Evolutionary conservation across 2,329 filamentous ascomycete species (phyloP), one percentile per base, ranked within the genome.

Genomic region (Diatrype stigma): DNA sequence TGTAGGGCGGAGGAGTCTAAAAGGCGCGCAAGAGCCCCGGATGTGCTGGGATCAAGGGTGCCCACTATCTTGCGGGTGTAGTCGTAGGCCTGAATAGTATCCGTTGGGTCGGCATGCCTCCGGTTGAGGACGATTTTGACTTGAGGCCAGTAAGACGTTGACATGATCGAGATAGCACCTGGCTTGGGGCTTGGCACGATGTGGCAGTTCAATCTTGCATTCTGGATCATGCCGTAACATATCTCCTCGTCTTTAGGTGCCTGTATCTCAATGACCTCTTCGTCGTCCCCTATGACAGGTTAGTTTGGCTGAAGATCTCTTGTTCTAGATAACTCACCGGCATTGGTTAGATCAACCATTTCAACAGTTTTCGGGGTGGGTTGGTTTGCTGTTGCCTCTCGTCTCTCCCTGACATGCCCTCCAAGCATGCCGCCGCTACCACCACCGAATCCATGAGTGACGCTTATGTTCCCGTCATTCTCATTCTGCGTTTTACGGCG

Each of bases 161-260:
- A 73, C 58, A 81, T 83, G 10, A 87, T 73, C 19, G 78, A 73
- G 52, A 81, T 76, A 22, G 78, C 75, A 28, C 79, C 79, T 1
- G 86, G 83, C 60, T 85, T 90, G 0, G 85, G 83, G 2, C 77
- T 81, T 1, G 90, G 90, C 2, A 93, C 82, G 34, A 75, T 72
- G 60, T 82, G 78, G 54, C 86, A 87, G 56, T 85, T 83, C 40
- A 94, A 74, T 49, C 74, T 80, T 2, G 84, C 81, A 17, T 78
- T 79, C 49, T 90, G 84, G 19, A 95, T 70, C 70, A 87, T 87
- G 40, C 90, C 90, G 63, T 89, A 91, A 69, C 90, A 95, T 3
- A 95, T 86, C 62, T 90, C 84, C 63, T 89, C 82, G 19, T 84
- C 78, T 45, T 75, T 79, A 28, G 82, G 76, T 50, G 88, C 79